Evolutionary conservation across 441 rosid species (phyloP), one percentile per base, ranked within the genome.

Genomic region (Arabidopsis lyrata): DNA sequence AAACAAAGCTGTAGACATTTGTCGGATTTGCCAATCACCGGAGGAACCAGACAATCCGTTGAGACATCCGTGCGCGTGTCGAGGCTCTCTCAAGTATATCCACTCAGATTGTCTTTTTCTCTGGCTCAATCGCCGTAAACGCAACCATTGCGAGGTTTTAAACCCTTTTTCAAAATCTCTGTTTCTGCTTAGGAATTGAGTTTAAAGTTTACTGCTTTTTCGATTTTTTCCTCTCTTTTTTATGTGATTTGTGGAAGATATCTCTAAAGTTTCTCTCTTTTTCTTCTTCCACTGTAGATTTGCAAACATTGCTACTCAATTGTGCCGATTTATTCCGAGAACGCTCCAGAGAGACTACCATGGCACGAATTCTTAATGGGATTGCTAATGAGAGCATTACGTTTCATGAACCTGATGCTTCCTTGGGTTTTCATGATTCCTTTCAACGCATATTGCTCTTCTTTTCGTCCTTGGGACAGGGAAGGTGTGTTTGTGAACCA

Each of bases 321-420:
- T n/a, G 61, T 63, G 32, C 72, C 67, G 0, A 41, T 77, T 59
- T 77, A 77, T 35, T 41, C 76, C 4, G 63, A 77, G 76, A 64
- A 77, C 11, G 76, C 80, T 38, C 76, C 80, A 15, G 53, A 63
- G 45, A 57, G 72, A 52, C 80, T 77, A 57, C 24, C 80, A n/a
- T 49, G 64, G 5, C 7, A 56, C 10, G 80, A 70, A 47, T 64
- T 77, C 35, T 38, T 64, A 4, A 9, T 63, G 2, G 62, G 48
- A 24, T 16, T 77, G 62, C 56, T 54, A 32, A 2, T 9, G 27
- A 70, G 66, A 70, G 56, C 12, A 11, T 35, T 11, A 39, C 70
- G 55, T 63, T 57, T 38, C 52, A 4, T 70, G 66, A 63, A 27
- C 8, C 2, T 15, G 52, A 13, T 49, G 9, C 18, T 57, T 70